Conservation (phyloP, 352 stramenopile genomes). For the Pythium coloratum region DNA sequence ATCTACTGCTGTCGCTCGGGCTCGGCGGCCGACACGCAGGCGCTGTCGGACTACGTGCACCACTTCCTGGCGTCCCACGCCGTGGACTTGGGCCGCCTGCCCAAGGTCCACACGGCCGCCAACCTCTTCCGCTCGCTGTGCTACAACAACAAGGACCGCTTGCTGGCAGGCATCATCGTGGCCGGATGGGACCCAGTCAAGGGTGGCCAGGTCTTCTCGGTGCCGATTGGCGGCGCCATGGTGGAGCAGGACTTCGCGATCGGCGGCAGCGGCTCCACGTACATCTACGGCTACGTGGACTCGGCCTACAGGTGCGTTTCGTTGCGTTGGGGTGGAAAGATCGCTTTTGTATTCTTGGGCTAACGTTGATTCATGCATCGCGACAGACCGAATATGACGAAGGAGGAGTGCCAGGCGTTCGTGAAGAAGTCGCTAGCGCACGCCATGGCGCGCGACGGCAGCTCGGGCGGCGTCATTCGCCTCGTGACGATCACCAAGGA, state of each 20-base stretch:
- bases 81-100: slow-evolving; percentile 85
- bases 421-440: slow-evolving; percentile 95
- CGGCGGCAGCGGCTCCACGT: slow-evolving; percentile 96
- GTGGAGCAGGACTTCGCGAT: slow-evolving; percentile 98
- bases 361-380: background rate
- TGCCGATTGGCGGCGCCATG: slow-evolving; percentile 95
- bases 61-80: slow-evolving; percentile 82
- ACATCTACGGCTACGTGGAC: slow-evolving; percentile 98
- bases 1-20: slow-evolving; percentile 98
- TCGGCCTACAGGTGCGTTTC: slow-evolving; percentile 83
- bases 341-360: background rate
- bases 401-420: slow-evolving; percentile 94
- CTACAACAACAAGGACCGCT: slow-evolving; percentile 98
- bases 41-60: slow-evolving; percentile 79
- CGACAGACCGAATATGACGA: slow-evolving; percentile 91
- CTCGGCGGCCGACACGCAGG: slow-evolving; percentile 97
- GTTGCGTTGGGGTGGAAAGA: background rate
- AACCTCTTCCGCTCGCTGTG: slow-evolving; percentile 96
- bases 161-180: slow-evolving; percentile 96
- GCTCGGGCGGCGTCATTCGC: slow-evolving; percentile 97
- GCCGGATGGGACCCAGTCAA: slow-evolving; percentile 97
- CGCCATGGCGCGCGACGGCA: slow-evolving; percentile 98
- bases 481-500: slow-evolving; percentile 94
- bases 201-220: slow-evolving; percentile 95
- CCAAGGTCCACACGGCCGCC: slow-evolving; percentile 96